These are phyloP conservation scores for Fusarium subtropicale DNA, from an alignment of 2,329 filamentous ascomycete genomes.

Conservation along the genomic window DNA sequence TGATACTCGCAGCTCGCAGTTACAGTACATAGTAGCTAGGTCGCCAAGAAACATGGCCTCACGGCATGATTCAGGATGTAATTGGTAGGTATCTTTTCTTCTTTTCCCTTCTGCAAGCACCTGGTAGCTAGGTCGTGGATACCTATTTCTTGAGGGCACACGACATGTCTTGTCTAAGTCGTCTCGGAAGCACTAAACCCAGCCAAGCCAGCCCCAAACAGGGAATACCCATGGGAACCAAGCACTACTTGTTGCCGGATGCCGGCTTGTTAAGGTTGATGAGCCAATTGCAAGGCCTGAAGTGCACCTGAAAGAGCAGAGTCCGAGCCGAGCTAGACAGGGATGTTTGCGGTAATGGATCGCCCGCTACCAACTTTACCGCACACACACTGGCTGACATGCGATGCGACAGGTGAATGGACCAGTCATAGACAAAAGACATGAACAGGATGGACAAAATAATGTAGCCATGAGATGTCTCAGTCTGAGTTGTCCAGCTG, in stretches of 20 bases:
- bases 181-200: constrained; percentile 10
- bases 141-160: constrained; percentile 19
- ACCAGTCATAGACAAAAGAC: constrained; percentile 22
- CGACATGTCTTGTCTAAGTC: constrained; percentile 34
- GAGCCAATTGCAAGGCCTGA: constrained; percentile 14
- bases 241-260: constrained; percentile 28
- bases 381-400: constrained; percentile 9
- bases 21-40: background rate
- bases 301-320: constrained; percentile 16
- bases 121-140: constrained; percentile 13
- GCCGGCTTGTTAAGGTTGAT: constrained; percentile 17
- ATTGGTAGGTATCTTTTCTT: constrained; percentile 6
- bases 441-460: constrained; percentile 12
- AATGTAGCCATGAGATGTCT: background rate
- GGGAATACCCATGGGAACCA: constrained; percentile 22
- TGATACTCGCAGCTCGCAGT: constrained; percentile 12
- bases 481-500: background rate
- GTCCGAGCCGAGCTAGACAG: constrained; percentile 15
- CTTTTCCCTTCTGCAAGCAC: constrained; percentile 7
- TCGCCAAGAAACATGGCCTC: constrained; percentile 4
- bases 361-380: constrained; percentile 29
- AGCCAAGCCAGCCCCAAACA: constrained; percentile 18
- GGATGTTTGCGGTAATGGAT: constrained; percentile 18
- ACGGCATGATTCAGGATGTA: constrained; percentile 1
- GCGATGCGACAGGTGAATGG: constrained; percentile 13